Base-by-base conservation (phyloP, 208 protist genomes). In the Leptomonas pyrrhocoris region DNA sequence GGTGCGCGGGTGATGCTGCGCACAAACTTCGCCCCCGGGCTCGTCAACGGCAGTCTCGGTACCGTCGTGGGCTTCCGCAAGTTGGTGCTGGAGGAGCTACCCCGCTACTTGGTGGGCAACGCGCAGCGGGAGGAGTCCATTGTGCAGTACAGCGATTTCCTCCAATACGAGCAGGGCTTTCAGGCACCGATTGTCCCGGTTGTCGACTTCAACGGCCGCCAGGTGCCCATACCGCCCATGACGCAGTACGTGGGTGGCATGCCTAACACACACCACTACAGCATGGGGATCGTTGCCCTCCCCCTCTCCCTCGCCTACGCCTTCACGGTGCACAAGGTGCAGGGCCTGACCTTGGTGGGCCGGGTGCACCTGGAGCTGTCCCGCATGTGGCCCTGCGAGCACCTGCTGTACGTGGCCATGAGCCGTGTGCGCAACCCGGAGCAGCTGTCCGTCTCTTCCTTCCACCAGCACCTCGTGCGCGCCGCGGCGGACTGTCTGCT, bases 321-420 rank as follows among this genome's bases (percentile, higher is more conserved):
- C 68, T 97, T 97, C 74, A 97, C 92, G 12, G 92, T 97, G 73
- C 92, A 97, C 76, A 97, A 97, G 82, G 90, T 94, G 73, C 92
- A 97, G 78, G 92, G 92, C 0, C 69, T 97, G 48, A 94, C 88
- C n/a, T 75, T 95, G 9, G 84, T 89, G 23, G 87, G 89, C 19
- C 88, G 85, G 45, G 89, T 94, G 46, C 88, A 94, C 68, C 81
- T 94, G 21, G 88, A 96, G 70, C 86, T 95, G 61, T 86, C 85
- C 45, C 83, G 87, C 63, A 95, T 95, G 90, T 95, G 88, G 88
- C 90, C 88, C 31, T 95, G 90, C 68, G 86, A 92, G 66, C 90
- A 95, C 58, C 74, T 94, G 38, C 82, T 95, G n/a, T 95, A 95
- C 76, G 90, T 95, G 5, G 88, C 88, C 60, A 90, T 95, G 84